Conservation (phyloP, 768 basidiomycete species). For the Naganishia kalamii region DNA sequence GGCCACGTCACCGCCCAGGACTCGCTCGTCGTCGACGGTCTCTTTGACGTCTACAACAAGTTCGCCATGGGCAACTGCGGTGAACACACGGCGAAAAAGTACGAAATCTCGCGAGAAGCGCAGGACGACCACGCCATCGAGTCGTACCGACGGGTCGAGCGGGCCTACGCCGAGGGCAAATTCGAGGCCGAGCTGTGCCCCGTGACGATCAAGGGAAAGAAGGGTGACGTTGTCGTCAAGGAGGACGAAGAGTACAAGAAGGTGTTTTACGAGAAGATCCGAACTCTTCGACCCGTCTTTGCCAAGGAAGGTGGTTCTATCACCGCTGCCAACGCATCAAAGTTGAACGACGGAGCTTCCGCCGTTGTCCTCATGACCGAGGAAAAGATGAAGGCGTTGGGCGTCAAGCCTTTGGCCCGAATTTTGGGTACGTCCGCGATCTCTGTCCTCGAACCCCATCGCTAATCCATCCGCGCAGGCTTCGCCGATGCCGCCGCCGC, state of each 20-base stretch:
- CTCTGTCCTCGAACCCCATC: not conserved
- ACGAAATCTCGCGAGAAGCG: slow-evolving; percentile 73
- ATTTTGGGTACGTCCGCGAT: slow-evolving; percentile 66
- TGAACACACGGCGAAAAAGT: slow-evolving; percentile 74
- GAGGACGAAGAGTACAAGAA: slow-evolving; percentile 99
- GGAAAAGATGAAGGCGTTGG: slow-evolving; percentile 83
- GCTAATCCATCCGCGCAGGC: slow-evolving; percentile 51
- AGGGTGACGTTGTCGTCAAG: slow-evolving; percentile 66
- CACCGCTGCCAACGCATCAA: slow-evolving; percentile 94
- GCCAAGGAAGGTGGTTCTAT: slow-evolving; percentile 71
- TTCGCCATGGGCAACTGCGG: slow-evolving; percentile 98
- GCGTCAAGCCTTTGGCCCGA: slow-evolving; percentile 86
- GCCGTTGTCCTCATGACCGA: slow-evolving; percentile 92
- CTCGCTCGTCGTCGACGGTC: slow-evolving; percentile 83
- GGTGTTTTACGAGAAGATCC: slow-evolving; percentile 88
- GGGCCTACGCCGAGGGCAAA: slow-evolving; percentile 75
- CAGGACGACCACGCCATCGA: slow-evolving; percentile 89
- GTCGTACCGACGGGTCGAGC: slow-evolving; percentile 86
- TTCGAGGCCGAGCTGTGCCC: slow-evolving; percentile 87
- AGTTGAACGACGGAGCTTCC: slow-evolving; percentile 90
- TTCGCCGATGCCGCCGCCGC: slow-evolving; percentile 96
- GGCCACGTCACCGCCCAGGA: slow-evolving; percentile 84
- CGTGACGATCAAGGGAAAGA: slow-evolving; percentile 74
- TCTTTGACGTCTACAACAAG: slow-evolving; percentile 96
- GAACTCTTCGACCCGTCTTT: slow-evolving; percentile 80